A percentile compares a stretch with the other conserved stretches of the same genome.
Conservation (phyloP, 805 yeast species). For the Teunomyces barrocoloradensis region DNA sequence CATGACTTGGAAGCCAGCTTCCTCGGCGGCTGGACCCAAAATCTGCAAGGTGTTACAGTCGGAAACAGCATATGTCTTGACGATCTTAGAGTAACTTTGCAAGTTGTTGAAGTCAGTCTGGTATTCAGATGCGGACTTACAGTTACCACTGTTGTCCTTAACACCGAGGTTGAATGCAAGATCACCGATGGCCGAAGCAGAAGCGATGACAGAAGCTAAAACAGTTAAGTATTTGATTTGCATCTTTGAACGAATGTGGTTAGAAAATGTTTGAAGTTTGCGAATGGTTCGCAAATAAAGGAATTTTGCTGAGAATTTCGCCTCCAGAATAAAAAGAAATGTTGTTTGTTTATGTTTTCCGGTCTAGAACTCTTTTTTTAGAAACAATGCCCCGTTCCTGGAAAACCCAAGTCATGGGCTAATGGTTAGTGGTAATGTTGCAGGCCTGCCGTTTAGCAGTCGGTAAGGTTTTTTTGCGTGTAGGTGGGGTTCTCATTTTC, state of each 20-base stretch:
- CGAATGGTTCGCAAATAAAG: slow-evolving; percentile 3
- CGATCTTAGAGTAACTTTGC: slow-evolving; percentile 55
- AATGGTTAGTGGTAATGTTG: not conserved
- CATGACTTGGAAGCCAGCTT: slow-evolving; percentile 70
- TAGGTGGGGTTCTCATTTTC: not conserved
- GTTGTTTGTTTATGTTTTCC: slow-evolving; percentile 1
- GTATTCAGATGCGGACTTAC: slow-evolving; percentile 74
- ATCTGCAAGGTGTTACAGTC: slow-evolving; percentile 86
- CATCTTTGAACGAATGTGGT: slow-evolving; percentile 21
- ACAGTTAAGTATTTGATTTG: slow-evolving; percentile 41
- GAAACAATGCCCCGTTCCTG: not conserved
- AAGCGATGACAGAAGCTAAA: slow-evolving; percentile 47
- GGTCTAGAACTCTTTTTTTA: slow-evolving; percentile 5
- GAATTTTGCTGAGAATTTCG: not conserved
- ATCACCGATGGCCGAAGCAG: slow-evolving; percentile 60
- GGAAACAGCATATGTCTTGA: slow-evolving; percentile 89
- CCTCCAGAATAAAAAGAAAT: slow-evolving; percentile 1
- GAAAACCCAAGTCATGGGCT: not conserved
- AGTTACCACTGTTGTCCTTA: slow-evolving; percentile 66
- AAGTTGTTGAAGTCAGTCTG: slow-evolving; percentile 62
- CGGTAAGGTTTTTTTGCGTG: not conserved
- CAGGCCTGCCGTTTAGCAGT: too few relatives aligned
- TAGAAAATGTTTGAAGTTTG: not conserved
- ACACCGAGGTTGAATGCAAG: slow-evolving; percentile 84
- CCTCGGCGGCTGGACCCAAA: slow-evolving; percentile 84